Conservation (phyloP, 2,329 filamentous ascomycete species). For the Bipolaris sorokiniana region DNA sequence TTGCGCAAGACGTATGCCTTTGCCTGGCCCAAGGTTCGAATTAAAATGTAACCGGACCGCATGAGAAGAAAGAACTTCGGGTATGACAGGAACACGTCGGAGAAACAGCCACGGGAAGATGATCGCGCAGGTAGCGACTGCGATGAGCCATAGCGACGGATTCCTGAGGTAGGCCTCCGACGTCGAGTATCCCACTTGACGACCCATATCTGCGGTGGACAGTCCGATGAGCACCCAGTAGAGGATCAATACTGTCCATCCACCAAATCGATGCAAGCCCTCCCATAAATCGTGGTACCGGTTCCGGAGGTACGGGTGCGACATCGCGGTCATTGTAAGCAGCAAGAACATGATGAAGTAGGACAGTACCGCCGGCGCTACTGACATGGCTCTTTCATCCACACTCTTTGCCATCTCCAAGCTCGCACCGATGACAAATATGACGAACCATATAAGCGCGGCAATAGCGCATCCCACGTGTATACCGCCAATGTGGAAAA, state of each 20-base stretch:
- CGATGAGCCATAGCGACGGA: conserved; percentile 69
- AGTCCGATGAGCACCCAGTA: conserved; percentile 45
- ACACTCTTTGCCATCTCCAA: conserved; percentile 38
- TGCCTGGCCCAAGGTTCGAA: conserved; percentile 40
- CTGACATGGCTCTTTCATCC: conserved; percentile 22
- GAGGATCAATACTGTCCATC: conserved; percentile 46
- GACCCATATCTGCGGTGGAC: conserved; percentile 33
- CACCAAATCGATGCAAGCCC: conserved; percentile 46
- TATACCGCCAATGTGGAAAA: conserved; percentile 49
- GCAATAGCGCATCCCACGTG: conserved; percentile 47
- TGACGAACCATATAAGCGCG: conserved; percentile 52
- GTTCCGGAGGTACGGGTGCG: conserved; percentile 40
- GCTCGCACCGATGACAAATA: conserved; percentile 50
- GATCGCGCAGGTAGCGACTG: conserved; percentile 69
- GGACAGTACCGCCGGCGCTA: conserved; percentile 35
- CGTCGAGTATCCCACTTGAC: conserved; percentile 10
- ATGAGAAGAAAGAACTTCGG: conserved; percentile 74
- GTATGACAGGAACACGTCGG: conserved; percentile 68
- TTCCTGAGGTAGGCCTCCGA: conserved; percentile 35
- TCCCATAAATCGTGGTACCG: conserved; percentile 48
- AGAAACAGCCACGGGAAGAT: conserved; percentile 77
- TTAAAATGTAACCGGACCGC: conserved; percentile 70
- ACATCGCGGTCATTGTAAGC: conserved; percentile 37
- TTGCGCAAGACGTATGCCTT: conserved; percentile 41
- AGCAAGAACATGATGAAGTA: conserved; percentile 41